Base-by-base conservation (phyloP, 2,329 filamentous ascomycete species). In the Podosphaera leucotricha region DNA sequence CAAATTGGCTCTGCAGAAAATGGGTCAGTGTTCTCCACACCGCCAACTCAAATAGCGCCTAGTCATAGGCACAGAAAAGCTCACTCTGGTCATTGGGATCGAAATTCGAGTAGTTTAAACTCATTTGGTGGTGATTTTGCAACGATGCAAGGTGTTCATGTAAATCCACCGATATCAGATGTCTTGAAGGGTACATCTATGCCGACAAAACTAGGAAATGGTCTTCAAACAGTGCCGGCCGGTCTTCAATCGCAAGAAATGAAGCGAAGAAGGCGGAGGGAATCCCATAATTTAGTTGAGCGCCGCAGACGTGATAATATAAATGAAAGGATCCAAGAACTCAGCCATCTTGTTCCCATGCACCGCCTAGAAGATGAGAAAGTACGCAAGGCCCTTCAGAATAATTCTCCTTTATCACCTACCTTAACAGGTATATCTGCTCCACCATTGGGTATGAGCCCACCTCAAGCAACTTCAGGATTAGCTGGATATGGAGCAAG, bases 301-400 rank as follows among this genome's bases (percentile, higher is more conserved):
- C 83, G 90, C 46, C 78, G 90, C 43, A 79, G 90, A 48, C 76
- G 90, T 49, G 90, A 95, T 64, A 95, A 95, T 59, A 98, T 98
- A 67, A 98, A 98, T 54, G 90, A 98, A 62, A 77, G 90, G 38
- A 98, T 98, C 49, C 87, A 95, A 57, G 90, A 98, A 57, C 71
- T 98, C 6, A 93, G 87, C 56, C 83, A 85, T 54, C 72, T 98
- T 16, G 87, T 98, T 2, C 90, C 90, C 20, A 71, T 78, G 48
- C 90, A 98, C 61, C 77, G 90, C 48, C 69, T 98, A 2, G 90
- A 98, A 55, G 90, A 95, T 57, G 90, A 98, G 62, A 94, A 93
- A 64, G 81, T 95, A 41, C 79, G 86, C 52, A 95, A 95, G 63
- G 78, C 93, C 57, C 78, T 95, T 44, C 76, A 87, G 55, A 95